phyloP scores from a whole-genome alignment of 1,284 basidiomycete species.

The Wolfiporia cocos region DNA sequence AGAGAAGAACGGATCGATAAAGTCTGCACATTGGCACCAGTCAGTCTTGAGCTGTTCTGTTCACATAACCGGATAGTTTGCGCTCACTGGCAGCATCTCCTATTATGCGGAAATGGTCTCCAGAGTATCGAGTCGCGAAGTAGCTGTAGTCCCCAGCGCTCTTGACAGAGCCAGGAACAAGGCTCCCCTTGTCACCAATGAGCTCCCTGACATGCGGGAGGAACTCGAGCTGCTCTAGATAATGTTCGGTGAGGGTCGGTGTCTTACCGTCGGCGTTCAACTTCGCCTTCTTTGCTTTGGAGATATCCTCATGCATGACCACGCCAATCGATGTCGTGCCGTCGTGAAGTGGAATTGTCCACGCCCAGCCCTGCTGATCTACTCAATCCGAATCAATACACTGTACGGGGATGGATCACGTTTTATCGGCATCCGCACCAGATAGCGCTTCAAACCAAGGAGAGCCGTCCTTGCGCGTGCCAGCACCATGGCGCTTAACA shows the following conservation, averaged over 20 bases:
- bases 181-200: constrained; percentile 20
- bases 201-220: constrained; percentile 31
- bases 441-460: constrained; percentile 24
- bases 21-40: constrained; percentile 13
- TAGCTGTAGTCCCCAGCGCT: constrained; percentile 39
- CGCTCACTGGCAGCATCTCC: constrained; percentile 41
- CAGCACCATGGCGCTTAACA: constrained; percentile 25
- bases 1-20: constrained; percentile 28
- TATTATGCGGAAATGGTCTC: constrained; percentile 33
- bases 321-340: constrained; percentile 42
- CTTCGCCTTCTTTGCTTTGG: constrained; percentile 31
- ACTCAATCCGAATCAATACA: too few species aligned
- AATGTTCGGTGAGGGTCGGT: constrained; percentile 23
- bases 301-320: constrained; percentile 34
- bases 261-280: neutral
- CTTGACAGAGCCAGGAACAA: constrained; percentile 17
- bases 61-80: too few species aligned
- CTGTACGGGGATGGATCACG: too few species aligned
- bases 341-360: constrained; percentile 44
- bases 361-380: constrained; percentile 48
- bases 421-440: too few species aligned
- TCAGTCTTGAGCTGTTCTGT: too few species aligned
- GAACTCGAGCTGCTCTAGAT: constrained; percentile 31
- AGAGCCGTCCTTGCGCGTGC: constrained; percentile 20
- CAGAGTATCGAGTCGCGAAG: constrained; percentile 33